These are phyloP conservation scores for Lyophyllum semitale DNA, from an alignment of 768 basidiomycete species.

Conservation along the genomic window DNA sequence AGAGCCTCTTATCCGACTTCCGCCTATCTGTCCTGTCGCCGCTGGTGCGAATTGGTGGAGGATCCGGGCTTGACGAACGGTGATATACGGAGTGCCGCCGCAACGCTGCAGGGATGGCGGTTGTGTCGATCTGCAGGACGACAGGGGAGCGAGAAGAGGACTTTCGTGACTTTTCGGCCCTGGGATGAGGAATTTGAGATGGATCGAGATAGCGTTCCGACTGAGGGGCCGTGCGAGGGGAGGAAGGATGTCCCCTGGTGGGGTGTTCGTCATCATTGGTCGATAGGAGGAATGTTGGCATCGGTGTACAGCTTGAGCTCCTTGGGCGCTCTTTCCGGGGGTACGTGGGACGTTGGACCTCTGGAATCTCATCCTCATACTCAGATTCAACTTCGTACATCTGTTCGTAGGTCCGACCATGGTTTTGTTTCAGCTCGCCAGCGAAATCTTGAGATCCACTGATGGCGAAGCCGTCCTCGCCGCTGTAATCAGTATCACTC, in stretches of 20 bases:
- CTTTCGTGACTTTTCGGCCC: constrained; percentile 3
- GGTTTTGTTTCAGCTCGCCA: background rate
- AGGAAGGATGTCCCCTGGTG: background rate
- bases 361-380: constrained; percentile 15
- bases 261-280: constrained; percentile 16
- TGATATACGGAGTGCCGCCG: constrained; percentile 31
- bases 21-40: constrained; percentile 4
- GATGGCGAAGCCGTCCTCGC: constrained; percentile 38
- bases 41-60: background rate
- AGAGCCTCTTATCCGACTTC: background rate
- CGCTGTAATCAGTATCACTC: constrained; percentile 32
- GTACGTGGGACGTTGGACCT: background rate
- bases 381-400: constrained; percentile 30
- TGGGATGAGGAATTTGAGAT: constrained; percentile 7
- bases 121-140: constrained; percentile 20
- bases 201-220: constrained; percentile 6
- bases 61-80: constrained; percentile 11
- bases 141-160: constrained; percentile 31
- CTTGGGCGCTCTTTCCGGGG: constrained; percentile 21
- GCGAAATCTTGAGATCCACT: constrained; percentile 27
- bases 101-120: constrained; percentile 24
- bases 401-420: constrained; percentile 4
- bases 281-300: constrained; percentile 20
- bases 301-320: constrained; percentile 25
- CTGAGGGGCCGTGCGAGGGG: background rate